A percentile compares a stretch with the other conserved stretches of the same genome.
These are phyloP conservation scores for Mycena belliarum DNA, from an alignment of 768 basidiomycete species.

Conservation along the genomic window DNA sequence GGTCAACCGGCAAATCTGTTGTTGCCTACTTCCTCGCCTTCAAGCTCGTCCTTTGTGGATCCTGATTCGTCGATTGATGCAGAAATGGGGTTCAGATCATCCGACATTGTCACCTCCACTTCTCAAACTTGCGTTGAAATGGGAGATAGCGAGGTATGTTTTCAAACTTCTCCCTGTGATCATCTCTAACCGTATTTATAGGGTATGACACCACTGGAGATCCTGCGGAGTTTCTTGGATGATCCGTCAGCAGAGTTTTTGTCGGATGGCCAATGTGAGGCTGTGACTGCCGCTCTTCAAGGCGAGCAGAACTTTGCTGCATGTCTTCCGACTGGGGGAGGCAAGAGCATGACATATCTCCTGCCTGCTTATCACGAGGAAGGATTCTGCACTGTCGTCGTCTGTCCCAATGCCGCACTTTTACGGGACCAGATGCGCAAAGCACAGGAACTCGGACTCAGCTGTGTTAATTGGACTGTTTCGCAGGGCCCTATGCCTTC, in stretches of 20 bases:
- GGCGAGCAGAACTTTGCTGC: not conserved
- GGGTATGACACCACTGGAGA: not conserved
- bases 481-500: not conserved
- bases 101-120: too few species aligned
- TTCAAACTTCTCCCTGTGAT: too few species aligned
- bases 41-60: too few species aligned
- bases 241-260: not conserved
- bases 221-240: not conserved
- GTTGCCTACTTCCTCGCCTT: not conserved
- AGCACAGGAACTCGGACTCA: not conserved
- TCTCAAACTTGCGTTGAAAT: not conserved
- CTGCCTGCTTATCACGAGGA: not conserved
- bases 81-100: too few species aligned
- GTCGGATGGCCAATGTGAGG: not conserved
- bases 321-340: not conserved
- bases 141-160: too few species aligned
- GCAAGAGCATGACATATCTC: not conserved
- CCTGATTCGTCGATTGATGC: too few species aligned
- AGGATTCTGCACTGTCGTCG: not conserved
- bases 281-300: not conserved
- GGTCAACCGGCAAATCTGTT: too few species aligned
- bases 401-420: not conserved
- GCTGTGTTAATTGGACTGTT: not conserved
- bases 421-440: not conserved
- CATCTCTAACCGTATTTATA: too few species aligned